Evolutionary conservation across 257 asterid genomes (phyloP).

Genomic region (Apocynum venetum): DNA sequence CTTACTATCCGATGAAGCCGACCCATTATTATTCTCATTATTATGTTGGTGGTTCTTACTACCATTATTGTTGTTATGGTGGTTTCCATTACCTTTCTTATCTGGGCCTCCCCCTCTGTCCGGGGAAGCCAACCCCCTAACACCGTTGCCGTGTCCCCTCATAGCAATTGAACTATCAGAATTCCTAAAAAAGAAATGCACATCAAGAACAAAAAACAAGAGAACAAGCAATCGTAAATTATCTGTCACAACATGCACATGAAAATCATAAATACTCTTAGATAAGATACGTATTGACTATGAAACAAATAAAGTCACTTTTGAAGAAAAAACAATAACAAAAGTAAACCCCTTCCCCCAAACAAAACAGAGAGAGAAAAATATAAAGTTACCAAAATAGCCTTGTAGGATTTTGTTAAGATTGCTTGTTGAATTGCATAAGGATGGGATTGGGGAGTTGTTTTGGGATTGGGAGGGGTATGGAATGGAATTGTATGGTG

Average conservation of each 20-base stretch:
- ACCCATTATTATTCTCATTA: slow-evolving; percentile 41
- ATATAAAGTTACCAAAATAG: slow-evolving; percentile 35
- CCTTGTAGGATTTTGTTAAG: slow-evolving; percentile 38
- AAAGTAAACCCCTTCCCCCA: not conserved
- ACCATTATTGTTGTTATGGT: slow-evolving; percentile 13
- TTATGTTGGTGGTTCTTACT: slow-evolving; percentile 12
- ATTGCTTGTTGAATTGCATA: slow-evolving; percentile 24
- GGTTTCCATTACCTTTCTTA: slow-evolving; percentile 25
- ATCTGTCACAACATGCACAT: not conserved
- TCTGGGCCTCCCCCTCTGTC: slow-evolving; percentile 34
- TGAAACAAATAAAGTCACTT: not conserved
- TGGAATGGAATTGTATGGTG: slow-evolving; percentile 5
- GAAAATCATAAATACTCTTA: not conserved
- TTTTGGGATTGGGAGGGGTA: slow-evolving; percentile 19
- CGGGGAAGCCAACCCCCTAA: slow-evolving; percentile 42
- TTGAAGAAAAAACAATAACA: not conserved
- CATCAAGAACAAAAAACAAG: not conserved
- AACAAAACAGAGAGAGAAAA: not conserved
- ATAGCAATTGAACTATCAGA: slow-evolving; percentile 40
- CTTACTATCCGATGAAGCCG: slow-evolving; percentile 72
- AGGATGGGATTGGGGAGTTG: slow-evolving; percentile 19
- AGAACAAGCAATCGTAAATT: slow-evolving; percentile 1
- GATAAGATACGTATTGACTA: not conserved
- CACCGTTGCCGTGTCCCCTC: slow-evolving; percentile 51
- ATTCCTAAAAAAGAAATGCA: slow-evolving; percentile 47